A percentile compares a stretch with the other conserved stretches of the same genome.
phyloP scores from a whole-genome alignment of 352 stramenopile genomes.

The Globisporangium rhizosaccharum region DNA sequence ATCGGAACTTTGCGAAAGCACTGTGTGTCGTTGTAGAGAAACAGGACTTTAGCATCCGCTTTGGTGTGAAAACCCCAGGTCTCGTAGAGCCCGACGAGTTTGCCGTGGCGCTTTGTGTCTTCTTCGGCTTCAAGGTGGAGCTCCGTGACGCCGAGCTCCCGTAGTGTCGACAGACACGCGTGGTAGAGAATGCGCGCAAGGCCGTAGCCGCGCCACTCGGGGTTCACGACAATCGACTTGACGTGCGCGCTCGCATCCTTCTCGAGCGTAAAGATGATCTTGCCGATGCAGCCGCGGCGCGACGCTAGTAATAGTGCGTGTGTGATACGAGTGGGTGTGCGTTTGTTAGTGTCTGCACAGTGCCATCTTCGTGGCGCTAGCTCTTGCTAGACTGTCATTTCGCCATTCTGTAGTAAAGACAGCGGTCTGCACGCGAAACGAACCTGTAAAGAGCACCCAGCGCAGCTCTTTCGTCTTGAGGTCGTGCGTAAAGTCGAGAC shows the following conservation, averaged over 20 bases:
- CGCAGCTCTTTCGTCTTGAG: constrained; percentile 62
- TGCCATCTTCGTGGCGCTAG: no score
- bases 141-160: constrained; percentile 42
- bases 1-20: constrained; percentile 85
- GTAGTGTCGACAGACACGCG: constrained; percentile 60
- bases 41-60: constrained; percentile 55
- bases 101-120: constrained; percentile 50
- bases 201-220: constrained; percentile 59
- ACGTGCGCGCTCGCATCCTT: constrained; percentile 49
- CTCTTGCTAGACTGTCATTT: background rate
- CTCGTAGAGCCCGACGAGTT: constrained; percentile 67
- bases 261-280: constrained; percentile 80
- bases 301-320: constrained; percentile 16
- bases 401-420: background rate
- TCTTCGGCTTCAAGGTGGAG: constrained; percentile 65
- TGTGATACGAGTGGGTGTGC: no score
- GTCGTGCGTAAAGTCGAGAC: constrained; percentile 70
- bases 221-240: constrained; percentile 72
- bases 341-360: background rate
- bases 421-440: background rate
- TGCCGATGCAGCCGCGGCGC: constrained; percentile 60
- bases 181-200: constrained; percentile 76
- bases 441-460: constrained; percentile 73
- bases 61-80: constrained; percentile 61
- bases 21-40: constrained; percentile 82